Percentiles rank a stretch among this genome's conserved stretches.
phyloP scores from a whole-genome alignment of 1,284 basidiomycete species.

The Limonomyces culmigenus region DNA sequence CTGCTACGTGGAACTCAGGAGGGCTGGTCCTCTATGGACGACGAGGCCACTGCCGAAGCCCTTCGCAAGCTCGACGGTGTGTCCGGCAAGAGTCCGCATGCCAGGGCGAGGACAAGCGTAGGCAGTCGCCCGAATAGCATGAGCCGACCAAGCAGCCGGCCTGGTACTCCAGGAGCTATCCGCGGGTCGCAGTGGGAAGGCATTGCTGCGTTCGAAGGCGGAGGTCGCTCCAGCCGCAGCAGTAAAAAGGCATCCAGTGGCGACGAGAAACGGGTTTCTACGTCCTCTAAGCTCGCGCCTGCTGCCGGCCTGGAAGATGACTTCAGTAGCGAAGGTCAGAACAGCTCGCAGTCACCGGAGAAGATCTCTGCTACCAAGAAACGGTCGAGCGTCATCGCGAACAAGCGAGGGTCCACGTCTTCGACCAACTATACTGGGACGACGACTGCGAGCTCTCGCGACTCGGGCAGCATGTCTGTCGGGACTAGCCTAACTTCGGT shows the following conservation, averaged over 20 bases:
- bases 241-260: slow-evolving; percentile 31
- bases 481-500: slow-evolving; percentile 64
- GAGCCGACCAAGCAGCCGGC: slow-evolving; percentile 65
- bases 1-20: slow-evolving; percentile 67
- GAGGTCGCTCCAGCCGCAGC: slow-evolving; percentile 30
- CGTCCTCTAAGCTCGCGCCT: too few relatives aligned
- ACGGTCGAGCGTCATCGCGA: slow-evolving; percentile 34
- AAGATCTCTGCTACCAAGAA: slow-evolving; percentile 27
- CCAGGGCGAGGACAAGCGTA: slow-evolving; percentile 38
- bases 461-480: slow-evolving; percentile 64
- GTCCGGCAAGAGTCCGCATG: slow-evolving; percentile 52
- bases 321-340: slow-evolving; percentile 32
- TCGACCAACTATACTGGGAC: slow-evolving; percentile 40
- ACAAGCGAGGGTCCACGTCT: slow-evolving; percentile 76
- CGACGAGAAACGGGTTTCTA: slow-evolving; percentile 25
- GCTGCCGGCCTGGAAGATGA: slow-evolving; percentile 6
- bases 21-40: slow-evolving; percentile 71
- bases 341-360: slow-evolving; percentile 25
- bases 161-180: slow-evolving; percentile 43
- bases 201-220: slow-evolving; percentile 24
- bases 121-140: slow-evolving; percentile 39
- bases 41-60: slow-evolving; percentile 81
- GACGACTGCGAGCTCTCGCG: slow-evolving; percentile 44
- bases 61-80: slow-evolving; percentile 89
- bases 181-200: slow-evolving; percentile 56